Evolutionary conservation across 2,329 filamentous ascomycete species (phyloP).

Genomic region (Tolypocladium amazonense): DNA sequence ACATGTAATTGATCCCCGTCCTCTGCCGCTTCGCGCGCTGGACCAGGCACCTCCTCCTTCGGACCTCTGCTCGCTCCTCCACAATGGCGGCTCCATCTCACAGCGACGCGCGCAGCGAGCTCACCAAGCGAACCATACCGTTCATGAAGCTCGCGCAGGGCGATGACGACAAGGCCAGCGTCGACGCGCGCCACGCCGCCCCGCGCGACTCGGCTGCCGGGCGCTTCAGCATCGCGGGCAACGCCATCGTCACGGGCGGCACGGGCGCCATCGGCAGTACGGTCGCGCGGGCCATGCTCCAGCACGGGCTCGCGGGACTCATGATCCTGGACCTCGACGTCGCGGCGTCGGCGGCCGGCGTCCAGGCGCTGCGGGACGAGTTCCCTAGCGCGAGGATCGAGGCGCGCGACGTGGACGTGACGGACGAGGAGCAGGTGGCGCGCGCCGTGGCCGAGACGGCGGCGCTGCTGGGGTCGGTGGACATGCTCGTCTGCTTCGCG

Average conservation of each 20-base stretch:
- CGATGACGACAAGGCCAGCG: background rate
- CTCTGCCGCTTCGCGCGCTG: background rate
- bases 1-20: background rate
- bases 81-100: background rate
- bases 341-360: conserved; percentile 19
- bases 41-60: background rate
- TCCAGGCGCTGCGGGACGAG: conserved; percentile 5
- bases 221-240: conserved; percentile 21
- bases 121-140: conserved; percentile 14
- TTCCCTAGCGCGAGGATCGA: conserved; percentile 9
- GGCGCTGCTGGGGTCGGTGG: conserved; percentile 8
- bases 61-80: background rate
- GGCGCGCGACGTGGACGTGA: conserved; percentile 8
- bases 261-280: conserved; percentile 21
- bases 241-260: conserved; percentile 39
- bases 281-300: conserved; percentile 53
- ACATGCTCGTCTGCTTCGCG: conserved; percentile 27
- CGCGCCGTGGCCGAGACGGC: conserved; percentile 5
- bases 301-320: conserved; percentile 52
- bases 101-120: conserved; percentile 8
- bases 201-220: conserved; percentile 3
- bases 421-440: conserved; percentile 7
- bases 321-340: conserved; percentile 49
- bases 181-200: background rate
- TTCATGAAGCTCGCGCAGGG: conserved; percentile 14